Base-by-base conservation (phyloP, 2,329 filamentous ascomycete genomes). In the Colletotrichum melonis region DNA sequence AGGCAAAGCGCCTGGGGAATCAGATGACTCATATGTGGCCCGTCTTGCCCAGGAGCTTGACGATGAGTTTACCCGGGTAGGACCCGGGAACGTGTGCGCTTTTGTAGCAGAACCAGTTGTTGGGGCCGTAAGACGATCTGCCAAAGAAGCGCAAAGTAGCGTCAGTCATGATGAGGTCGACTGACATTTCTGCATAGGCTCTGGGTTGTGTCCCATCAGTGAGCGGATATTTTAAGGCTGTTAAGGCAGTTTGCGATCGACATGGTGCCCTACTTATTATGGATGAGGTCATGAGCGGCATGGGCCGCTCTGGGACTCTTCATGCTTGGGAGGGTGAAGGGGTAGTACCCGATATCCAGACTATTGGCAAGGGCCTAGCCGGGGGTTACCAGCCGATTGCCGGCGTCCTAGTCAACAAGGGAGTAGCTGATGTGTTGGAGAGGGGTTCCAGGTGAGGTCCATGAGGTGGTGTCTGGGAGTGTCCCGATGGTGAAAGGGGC, bases 21-120 rank as follows among this genome's bases (percentile, higher is more conserved):
- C 86, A 0, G 87, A 90, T 46, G 84, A 84, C 1, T 83, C 87
- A 1, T 95, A 94, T 72, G 90, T 93, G 1, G 78, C 81, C 1
- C 85, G 90, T 28, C 85, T 94, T 14, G 89, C 89, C 0, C 80
- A 86, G 5, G 92, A 95, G 78, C 84, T 96, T 1, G 92, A 94
- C 7, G 85, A 83, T 1, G 91, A 93, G 76, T 94, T 95, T 75
- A 84, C 88, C 70, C 82, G 86, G 1, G 79, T 94, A 0, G 93
- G 92, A 0, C 88, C 92, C 0, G 86, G 90, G 0, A 93, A 85
- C 0, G 91, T 95, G 1, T 92, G 90, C 66, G 93, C 91, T 0
- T 94, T 95, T 77, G 86, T 95, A 28, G 91, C 92, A 2, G 93
- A 95, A 80, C 91, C 93, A 0, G 87, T 95, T 2, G 92, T 93